These are phyloP conservation scores for Aureococcus anophagefferens DNA, from an alignment of 108 stramenopile species.

Conservation along the genomic window DNA sequence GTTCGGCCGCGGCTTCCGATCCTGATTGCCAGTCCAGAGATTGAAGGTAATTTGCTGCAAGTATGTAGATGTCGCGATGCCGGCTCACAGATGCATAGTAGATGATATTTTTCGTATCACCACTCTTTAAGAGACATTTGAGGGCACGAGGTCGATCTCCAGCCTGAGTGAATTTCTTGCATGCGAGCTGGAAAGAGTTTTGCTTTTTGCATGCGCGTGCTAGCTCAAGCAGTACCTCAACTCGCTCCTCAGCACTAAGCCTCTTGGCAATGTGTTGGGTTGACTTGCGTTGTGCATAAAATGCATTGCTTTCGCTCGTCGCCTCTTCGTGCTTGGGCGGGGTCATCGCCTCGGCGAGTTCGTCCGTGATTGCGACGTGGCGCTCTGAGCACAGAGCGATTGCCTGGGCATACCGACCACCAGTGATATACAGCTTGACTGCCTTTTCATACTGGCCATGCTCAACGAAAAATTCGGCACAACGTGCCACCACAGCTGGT, in stretches of 20 bases:
- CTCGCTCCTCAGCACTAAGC: slow-evolving; percentile 13
- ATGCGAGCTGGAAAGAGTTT: slow-evolving; percentile 44
- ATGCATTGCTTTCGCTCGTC: too few relatives aligned
- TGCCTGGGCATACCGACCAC: slow-evolving; percentile 26
- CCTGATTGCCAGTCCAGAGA: slow-evolving; percentile 42
- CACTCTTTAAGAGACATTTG: slow-evolving; percentile 54
- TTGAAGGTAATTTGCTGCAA: slow-evolving; percentile 64
- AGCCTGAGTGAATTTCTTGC: slow-evolving; percentile 60
- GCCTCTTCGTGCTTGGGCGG: slow-evolving; percentile 21
- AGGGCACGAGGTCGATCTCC: slow-evolving; percentile 51
- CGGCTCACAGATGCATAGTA: slow-evolving; percentile 46
- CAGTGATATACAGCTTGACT: slow-evolving; percentile 34
- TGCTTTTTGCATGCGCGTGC: slow-evolving; percentile 50
- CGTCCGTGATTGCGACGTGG: slow-evolving; percentile 37
- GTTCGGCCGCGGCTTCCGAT: slow-evolving; percentile 26
- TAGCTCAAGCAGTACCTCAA: slow-evolving; percentile 30
- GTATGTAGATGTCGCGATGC: slow-evolving; percentile 48
- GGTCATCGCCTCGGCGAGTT: slow-evolving; percentile 46
- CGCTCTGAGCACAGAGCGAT: slow-evolving; percentile 41
- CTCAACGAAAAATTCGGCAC: slow-evolving; percentile 50
- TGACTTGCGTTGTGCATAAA: too few relatives aligned
- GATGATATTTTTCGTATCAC: slow-evolving; percentile 57
- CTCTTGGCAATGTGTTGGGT: too few relatives aligned
- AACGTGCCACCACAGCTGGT: slow-evolving; percentile 18
- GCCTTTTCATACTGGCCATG: slow-evolving; percentile 51